Evolutionary conservation across 805 yeast species (phyloP), one percentile per base, ranked within the genome.

Genomic region (Lipomyces yamadae): DNA sequence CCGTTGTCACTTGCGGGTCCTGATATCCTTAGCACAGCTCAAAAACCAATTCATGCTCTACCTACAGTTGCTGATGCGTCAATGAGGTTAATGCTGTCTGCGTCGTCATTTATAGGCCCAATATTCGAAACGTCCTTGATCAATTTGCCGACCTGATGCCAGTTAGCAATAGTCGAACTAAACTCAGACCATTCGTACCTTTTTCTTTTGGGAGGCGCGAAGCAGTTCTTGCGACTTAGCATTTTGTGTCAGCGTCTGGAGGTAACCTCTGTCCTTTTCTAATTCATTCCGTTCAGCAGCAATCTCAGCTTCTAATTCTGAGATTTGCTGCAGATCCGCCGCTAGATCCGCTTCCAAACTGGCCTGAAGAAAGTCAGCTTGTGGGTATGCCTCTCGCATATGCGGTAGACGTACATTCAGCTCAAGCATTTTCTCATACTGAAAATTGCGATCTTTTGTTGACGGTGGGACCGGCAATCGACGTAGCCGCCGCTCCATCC

Each of bases 381-480:
- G 29, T 5, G n/a, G 10, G 13, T 37, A 34, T 37, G 10, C 7
- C 48, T 42, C 48, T n/a, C 48, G 15, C 48, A 13, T 11, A 15
- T 42, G 18, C 24, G 1, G n/a, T 60, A 2, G 29, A 48, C 70
- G 29, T 18, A 67, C 71, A 58, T 62, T 68, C 37, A 42, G 5
- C 24, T 58, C 71, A 10, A 68, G 29, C 7, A 63, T 37, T n/a
- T 42, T 61, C 58, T 68, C 71, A 42, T 62, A 68, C 53, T 63
- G 61, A 34, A 68, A 68, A 29, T 56, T 67, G 30, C 64, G 45
- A 52, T 61, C 70, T 32, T 65, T 61, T 8, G 69, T 62, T 13
- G 29, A 35, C 30, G 64, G 60, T 42, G 70, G 70, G 5, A 65
- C 67, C 3, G 70, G 70, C 34, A 68, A 53, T 42, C 65, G 52